Conservation (phyloP, 805 yeast genomes). For the Spathaspora gorwiae region DNA sequence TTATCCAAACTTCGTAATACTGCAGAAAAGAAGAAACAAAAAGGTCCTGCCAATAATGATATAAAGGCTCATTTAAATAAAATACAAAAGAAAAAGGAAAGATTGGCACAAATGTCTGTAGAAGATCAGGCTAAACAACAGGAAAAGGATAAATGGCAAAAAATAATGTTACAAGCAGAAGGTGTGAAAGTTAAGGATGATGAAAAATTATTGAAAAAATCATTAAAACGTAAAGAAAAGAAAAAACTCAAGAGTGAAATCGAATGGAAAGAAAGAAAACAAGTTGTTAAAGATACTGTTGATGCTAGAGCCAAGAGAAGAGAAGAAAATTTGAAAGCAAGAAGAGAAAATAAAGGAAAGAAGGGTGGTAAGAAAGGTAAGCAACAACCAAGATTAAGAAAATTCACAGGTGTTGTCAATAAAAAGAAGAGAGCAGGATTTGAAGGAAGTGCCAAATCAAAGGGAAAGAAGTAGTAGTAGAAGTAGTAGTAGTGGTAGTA, state of each 20-base stretch:
- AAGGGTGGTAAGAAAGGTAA: slow-evolving; percentile 51
- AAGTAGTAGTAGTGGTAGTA: no score
- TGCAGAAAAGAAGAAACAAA: slow-evolving; percentile 49
- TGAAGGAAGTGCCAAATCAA: slow-evolving; percentile 63
- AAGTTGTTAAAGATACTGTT: slow-evolving; percentile 68
- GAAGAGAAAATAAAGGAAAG: slow-evolving; percentile 81
- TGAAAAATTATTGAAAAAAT: slow-evolving; percentile 80
- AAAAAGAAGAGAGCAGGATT: slow-evolving; percentile 75
- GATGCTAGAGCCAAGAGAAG: slow-evolving; percentile 79
- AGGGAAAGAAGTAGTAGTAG: slow-evolving; percentile 17
- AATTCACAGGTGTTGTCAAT: slow-evolving; percentile 53
- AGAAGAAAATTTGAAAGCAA: slow-evolving; percentile 82
- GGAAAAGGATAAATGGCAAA: slow-evolving; percentile 81
- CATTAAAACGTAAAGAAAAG: slow-evolving; percentile 78
- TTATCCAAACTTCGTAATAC: slow-evolving; percentile 48
- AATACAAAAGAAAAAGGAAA: slow-evolving; percentile 69
- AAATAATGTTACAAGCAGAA: slow-evolving; percentile 79
- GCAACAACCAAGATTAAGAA: slow-evolving; percentile 58
- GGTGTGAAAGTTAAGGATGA: slow-evolving; percentile 88
- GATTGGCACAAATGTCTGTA: slow-evolving; percentile 51
- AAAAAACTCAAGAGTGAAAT: slow-evolving; percentile 79
- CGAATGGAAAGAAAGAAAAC: slow-evolving; percentile 91
- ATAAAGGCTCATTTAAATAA: slow-evolving; percentile 74
- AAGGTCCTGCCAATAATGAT: slow-evolving; percentile 86
- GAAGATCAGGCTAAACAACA: slow-evolving; percentile 57